phyloP scores from a whole-genome alignment of 2,329 filamentous ascomycete species.

The Hypoxylon sp. region DNA sequence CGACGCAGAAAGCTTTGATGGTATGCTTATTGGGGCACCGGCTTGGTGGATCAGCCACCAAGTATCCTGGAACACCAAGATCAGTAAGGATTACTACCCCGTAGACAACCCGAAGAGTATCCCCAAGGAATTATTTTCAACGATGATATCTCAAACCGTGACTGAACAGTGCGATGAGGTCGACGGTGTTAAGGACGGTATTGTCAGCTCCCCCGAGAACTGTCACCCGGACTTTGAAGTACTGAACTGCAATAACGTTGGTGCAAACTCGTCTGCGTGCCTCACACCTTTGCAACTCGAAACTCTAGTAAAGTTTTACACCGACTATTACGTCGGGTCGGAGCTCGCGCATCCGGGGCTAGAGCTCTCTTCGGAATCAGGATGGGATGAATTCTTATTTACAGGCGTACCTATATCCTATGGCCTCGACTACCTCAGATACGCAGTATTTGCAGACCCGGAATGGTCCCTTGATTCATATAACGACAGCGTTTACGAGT shows the following conservation, averaged over 20 bases:
- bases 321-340: constrained; percentile 23
- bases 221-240: constrained; percentile 57
- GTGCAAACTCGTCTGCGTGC: constrained; percentile 55
- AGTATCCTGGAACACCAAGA: constrained; percentile 49
- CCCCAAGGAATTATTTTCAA: constrained; percentile 48
- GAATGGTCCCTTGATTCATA: constrained; percentile 53
- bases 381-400: constrained; percentile 17
- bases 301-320: constrained; percentile 59
- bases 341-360: constrained; percentile 39
- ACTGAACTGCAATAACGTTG: constrained; percentile 53
- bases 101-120: constrained; percentile 53
- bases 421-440: constrained; percentile 32
- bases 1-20: constrained; percentile 62
- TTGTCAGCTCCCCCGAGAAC: constrained; percentile 57
- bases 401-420: constrained; percentile 17
- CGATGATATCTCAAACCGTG: constrained; percentile 54
- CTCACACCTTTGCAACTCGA: constrained; percentile 61
- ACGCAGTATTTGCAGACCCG: constrained; percentile 62
- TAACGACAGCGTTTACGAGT: constrained; percentile 60
- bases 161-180: constrained; percentile 59
- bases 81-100: constrained; percentile 47
- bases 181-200: constrained; percentile 59
- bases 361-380: constrained; percentile 31
- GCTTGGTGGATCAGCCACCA: constrained; percentile 51
- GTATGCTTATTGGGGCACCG: constrained; percentile 62